Evolutionary conservation across 192 early-diverging fungal genomes (phyloP).

Genomic region (Coemansia sp.): DNA sequence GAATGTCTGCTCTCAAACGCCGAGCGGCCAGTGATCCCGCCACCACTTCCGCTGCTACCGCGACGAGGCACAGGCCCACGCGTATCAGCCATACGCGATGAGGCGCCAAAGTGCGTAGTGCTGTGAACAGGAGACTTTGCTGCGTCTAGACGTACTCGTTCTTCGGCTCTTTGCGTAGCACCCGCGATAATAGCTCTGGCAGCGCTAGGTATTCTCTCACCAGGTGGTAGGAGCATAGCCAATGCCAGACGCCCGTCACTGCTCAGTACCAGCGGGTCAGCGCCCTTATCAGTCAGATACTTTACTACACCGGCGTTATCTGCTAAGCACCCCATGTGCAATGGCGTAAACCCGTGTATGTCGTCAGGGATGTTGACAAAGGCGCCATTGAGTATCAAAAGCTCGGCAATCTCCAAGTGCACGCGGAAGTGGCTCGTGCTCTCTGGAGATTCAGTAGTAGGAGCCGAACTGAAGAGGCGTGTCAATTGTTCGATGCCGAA

Average conservation of each 20-base stretch:
- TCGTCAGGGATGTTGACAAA: constrained; percentile 13
- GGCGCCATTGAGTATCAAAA: constrained; percentile 52
- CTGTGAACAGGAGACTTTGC: background rate
- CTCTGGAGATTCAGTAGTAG: background rate
- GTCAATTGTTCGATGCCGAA: constrained; percentile 16
- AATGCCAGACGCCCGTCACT: constrained; percentile 7
- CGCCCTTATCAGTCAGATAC: constrained; percentile 46
- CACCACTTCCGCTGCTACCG: constrained; percentile 13
- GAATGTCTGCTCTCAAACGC: constrained; percentile 1
- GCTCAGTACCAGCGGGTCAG: constrained; percentile 24
- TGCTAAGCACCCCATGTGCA: constrained; percentile 36
- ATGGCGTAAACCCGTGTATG: constrained; percentile 14
- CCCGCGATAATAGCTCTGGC: constrained; percentile 13
- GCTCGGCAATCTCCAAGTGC: constrained; percentile 45
- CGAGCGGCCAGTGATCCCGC: background rate
- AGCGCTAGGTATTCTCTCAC: background rate
- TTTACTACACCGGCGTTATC: constrained; percentile 8
- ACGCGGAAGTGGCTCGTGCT: background rate
- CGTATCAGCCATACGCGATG: background rate
- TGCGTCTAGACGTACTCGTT: constrained; percentile 17
- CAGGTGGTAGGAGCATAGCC: constrained; percentile 3
- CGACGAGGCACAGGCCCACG: background rate
- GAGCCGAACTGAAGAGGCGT: background rate
- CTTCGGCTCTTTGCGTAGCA: constrained; percentile 27
- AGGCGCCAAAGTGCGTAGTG: background rate